phyloP scores from a whole-genome alignment of 495 filamentous ascomycete genomes.

The Trichoderma reesei region DNA sequence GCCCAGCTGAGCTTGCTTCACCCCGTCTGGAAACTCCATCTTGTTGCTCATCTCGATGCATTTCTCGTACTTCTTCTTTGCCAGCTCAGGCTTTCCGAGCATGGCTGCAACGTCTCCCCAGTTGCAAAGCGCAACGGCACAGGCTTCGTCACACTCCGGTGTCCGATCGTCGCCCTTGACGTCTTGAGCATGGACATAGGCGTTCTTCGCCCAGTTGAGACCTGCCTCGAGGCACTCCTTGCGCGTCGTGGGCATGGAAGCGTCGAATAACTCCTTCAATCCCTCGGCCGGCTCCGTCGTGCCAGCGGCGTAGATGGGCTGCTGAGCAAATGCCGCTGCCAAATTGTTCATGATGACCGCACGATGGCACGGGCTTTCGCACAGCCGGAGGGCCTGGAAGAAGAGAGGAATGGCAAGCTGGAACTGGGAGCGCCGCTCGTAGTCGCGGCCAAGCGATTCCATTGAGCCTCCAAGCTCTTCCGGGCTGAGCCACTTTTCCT shows the following conservation, averaged over 20 bases:
- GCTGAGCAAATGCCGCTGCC: conserved; percentile 54
- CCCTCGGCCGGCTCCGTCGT: conserved; percentile 1
- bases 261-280: background rate
- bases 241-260: conserved; percentile 9
- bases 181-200: conserved; percentile 48
- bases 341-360: conserved; percentile 76
- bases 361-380: conserved; percentile 52
- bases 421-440: conserved; percentile 55
- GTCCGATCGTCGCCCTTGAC: conserved; percentile 46
- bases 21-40: conserved; percentile 55
- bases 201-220: conserved; percentile 63
- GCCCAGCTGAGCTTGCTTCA: conserved; percentile 47
- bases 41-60: conserved; percentile 52
- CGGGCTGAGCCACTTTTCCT: conserved; percentile 65
- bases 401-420: conserved; percentile 82
- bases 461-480: conserved; percentile 63
- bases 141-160: conserved; percentile 76
- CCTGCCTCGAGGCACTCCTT: conserved; percentile 46
- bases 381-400: conserved; percentile 69
- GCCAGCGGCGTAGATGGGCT: conserved; percentile 32
- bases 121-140: conserved; percentile 76
- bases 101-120: conserved; percentile 73
- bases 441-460: conserved; percentile 67
- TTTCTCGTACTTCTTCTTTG: conserved; percentile 52
- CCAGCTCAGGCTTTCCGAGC: conserved; percentile 53